These are phyloP conservation scores for Aspergillus oerlinghausenensis DNA, from an alignment of 2,329 filamentous ascomycete species.

Conservation along the genomic window DNA sequence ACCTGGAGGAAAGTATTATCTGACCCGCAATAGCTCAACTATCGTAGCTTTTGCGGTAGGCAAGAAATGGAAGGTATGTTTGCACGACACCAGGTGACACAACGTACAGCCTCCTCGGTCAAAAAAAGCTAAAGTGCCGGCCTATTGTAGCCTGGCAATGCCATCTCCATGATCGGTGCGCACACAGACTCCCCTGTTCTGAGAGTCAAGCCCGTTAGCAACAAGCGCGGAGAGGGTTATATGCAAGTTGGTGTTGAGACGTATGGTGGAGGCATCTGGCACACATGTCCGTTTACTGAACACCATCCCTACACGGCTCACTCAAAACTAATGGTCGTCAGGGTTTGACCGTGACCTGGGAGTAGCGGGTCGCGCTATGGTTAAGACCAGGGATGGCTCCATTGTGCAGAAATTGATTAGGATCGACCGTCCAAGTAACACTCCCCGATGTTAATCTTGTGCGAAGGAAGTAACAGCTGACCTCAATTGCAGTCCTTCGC, in stretches of 20 bases:
- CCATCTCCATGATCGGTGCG: slow-evolving; percentile 86
- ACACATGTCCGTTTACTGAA: slow-evolving; percentile 60
- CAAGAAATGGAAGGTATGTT: slow-evolving; percentile 67
- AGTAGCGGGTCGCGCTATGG: slow-evolving; percentile 83
- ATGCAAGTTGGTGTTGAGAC: slow-evolving; percentile 94
- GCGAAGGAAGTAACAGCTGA: neutral
- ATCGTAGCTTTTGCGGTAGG: slow-evolving; percentile 91
- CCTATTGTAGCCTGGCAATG: slow-evolving; percentile 65
- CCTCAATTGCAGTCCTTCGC: slow-evolving; percentile 57
- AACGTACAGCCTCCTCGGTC: neutral
- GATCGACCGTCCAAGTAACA: slow-evolving; percentile 70
- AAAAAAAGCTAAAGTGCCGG: neutral
- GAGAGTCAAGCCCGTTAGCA: slow-evolving; percentile 89
- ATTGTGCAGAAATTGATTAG: slow-evolving; percentile 84
- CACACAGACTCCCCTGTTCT: slow-evolving; percentile 94
- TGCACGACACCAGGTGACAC: neutral
- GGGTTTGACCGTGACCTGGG: slow-evolving; percentile 93
- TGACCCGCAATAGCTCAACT: slow-evolving; percentile 88
- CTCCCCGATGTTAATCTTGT: neutral
- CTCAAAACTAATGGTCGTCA: slow-evolving; percentile 18
- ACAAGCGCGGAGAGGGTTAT: slow-evolving; percentile 80
- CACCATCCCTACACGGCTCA: neutral
- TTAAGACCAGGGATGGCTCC: slow-evolving; percentile 65
- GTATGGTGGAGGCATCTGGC: slow-evolving; percentile 95
- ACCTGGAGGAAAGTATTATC: slow-evolving; percentile 91